Conservation (phyloP, 768 basidiomycete genomes). For the Boletus rex-veris region DNA sequence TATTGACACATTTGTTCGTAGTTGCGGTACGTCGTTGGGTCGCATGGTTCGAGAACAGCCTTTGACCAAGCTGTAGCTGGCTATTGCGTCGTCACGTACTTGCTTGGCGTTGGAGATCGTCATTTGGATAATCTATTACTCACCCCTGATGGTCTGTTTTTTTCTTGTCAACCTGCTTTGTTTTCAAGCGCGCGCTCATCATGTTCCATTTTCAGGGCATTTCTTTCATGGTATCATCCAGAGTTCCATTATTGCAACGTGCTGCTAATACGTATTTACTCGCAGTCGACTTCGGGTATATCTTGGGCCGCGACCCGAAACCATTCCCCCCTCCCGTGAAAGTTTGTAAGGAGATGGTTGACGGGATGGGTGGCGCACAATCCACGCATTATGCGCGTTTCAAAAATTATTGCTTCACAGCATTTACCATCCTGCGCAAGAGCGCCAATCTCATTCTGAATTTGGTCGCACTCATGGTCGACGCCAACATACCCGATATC, state of each 20-base stretch:
- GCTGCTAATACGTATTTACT: conserved; percentile 9
- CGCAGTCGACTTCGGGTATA: conserved; percentile 96
- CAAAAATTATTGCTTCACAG: conserved; percentile 97
- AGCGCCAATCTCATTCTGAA: conserved; percentile 97
- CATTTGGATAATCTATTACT: conserved; percentile 94
- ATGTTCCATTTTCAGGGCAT: conserved; percentile 50
- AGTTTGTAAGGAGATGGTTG: conserved; percentile 99
- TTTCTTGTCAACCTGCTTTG: background rate
- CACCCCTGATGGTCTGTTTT: conserved; percentile 74
- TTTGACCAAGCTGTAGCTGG: conserved; percentile 61
- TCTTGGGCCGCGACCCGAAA: conserved; percentile 95
- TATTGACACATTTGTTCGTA: conserved; percentile 93
- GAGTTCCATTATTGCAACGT: background rate
- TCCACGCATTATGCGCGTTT: conserved; percentile 96
- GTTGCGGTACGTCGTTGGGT: conserved; percentile 70
- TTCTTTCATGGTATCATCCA: conserved; percentile 89
- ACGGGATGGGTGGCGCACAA: conserved; percentile 97
- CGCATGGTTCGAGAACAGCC: background rate
- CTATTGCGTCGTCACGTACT: conserved; percentile 95
- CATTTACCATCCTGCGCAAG: conserved; percentile 93
- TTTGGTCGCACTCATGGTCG: conserved; percentile 94
- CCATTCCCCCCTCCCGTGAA: conserved; percentile 98
- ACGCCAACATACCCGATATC: conserved; percentile 97
- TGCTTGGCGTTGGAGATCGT: conserved; percentile 95
- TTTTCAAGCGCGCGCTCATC: background rate